Evolutionary conservation across 2,329 filamentous ascomycete species (phyloP).

Genomic region (Colletotrichum sp.): DNA sequence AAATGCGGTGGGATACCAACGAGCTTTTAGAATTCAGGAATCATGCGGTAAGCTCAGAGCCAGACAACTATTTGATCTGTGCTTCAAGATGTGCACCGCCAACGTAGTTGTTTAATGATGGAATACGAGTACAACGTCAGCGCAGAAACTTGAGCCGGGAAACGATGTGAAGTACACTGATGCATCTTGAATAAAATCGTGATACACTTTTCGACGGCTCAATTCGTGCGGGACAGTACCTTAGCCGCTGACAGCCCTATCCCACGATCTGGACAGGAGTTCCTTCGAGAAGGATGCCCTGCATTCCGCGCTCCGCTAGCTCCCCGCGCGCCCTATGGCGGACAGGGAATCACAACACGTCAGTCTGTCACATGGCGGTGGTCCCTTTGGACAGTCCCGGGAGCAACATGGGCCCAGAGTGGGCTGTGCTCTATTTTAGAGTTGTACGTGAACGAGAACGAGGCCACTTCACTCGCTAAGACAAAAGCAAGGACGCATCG

Average conservation of each 20-base stretch:
- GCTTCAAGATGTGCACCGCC: background rate
- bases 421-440: background rate
- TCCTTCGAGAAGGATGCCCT: background rate
- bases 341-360: background rate
- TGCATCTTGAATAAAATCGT: fast-evolving
- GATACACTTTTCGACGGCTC: background rate
- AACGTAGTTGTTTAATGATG: background rate
- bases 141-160: fast-evolving
- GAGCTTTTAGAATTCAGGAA: background rate
- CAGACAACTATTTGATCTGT: background rate
- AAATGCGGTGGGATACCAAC: background rate
- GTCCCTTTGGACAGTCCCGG: background rate
- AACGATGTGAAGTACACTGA: background rate
- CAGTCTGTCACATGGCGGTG: background rate
- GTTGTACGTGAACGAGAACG: background rate
- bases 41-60: background rate
- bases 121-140: background rate
- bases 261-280: background rate
- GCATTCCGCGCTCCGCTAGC: background rate
- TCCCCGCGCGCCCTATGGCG: background rate
- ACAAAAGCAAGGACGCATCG: background rate
- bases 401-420: background rate
- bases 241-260: background rate
- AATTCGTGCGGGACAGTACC: background rate
- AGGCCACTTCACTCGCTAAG: background rate